A percentile compares a stretch with the other conserved stretches of the same genome.
Conservation (phyloP, 345 rosid genomes). For the Clarkia xantiana region DNA sequence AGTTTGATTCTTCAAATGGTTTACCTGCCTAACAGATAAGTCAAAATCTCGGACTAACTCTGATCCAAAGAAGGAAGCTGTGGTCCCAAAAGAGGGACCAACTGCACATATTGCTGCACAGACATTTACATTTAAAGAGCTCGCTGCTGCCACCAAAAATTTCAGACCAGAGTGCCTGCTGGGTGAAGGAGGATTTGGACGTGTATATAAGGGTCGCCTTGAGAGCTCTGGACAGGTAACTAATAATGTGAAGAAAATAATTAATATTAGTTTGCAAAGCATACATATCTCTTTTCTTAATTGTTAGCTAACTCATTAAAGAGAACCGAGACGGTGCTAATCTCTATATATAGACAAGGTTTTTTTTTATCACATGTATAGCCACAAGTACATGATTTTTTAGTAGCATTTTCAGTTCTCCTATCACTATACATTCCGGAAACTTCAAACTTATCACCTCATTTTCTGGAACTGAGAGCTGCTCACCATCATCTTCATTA, state of each 20-base stretch:
- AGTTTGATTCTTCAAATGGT: background rate
- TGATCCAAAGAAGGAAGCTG: constrained; percentile 55
- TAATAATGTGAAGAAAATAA: background rate
- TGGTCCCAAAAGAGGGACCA: constrained; percentile 56
- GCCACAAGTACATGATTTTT: too few species aligned
- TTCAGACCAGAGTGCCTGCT: constrained; percentile 65
- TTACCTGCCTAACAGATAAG: constrained; percentile 36
- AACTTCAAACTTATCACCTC: too few species aligned
- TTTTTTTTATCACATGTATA: too few species aligned
- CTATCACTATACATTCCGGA: too few species aligned
- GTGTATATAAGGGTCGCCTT: constrained; percentile 78
- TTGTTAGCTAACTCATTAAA: too few species aligned
- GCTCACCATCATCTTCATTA: too few species aligned
- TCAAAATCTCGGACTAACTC: constrained; percentile 52
- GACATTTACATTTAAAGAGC: constrained; percentile 82
- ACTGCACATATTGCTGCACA: constrained; percentile 75
- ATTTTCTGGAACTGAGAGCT: too few species aligned
- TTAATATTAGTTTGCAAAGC: too few species aligned
- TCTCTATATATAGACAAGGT: too few species aligned
- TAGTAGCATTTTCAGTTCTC: too few species aligned
- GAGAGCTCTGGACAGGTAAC: constrained; percentile 88
- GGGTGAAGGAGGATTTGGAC: constrained; percentile 98
- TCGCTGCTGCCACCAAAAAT: constrained; percentile 75
- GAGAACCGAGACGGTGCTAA: too few species aligned
- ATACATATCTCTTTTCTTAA: too few species aligned